phyloP scores from a whole-genome alignment of 192 early-diverging fungal species.

The Lobulomyces angularis region DNA sequence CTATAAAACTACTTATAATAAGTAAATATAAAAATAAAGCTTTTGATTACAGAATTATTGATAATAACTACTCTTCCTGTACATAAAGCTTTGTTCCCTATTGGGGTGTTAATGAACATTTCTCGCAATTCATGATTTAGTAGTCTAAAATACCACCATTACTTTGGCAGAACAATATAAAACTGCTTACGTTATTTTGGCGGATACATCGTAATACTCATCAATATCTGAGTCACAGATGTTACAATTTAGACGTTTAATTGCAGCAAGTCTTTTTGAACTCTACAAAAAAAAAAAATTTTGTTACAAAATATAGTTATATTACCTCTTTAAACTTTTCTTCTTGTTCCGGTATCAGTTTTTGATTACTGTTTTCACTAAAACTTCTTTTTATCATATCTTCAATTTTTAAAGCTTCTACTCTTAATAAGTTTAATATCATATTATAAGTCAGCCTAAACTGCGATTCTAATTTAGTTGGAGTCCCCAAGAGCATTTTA shows the following conservation, averaged over 20 bases:
- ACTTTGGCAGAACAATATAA: too few species aligned
- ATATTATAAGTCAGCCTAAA: constrained; percentile 97
- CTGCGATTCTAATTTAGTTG: constrained; percentile 85
- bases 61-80: constrained; percentile 68
- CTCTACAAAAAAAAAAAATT: constrained; percentile 18
- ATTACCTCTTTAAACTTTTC: constrained; percentile 49
- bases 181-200: constrained; percentile 36
- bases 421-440: constrained; percentile 92
- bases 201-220: constrained; percentile 56
- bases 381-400: constrained; percentile 98
- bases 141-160: too few species aligned
- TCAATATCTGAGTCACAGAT: constrained; percentile 71
- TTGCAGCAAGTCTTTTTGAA: constrained; percentile 41
- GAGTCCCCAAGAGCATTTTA: constrained; percentile 72
- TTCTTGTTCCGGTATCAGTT: constrained; percentile 71
- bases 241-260: constrained; percentile 58
- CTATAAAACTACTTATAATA: constrained; percentile 37
- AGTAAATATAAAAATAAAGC: neutral
- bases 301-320: neutral
- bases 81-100: constrained; percentile 49
- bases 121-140: constrained; percentile 44
- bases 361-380: constrained; percentile 82
- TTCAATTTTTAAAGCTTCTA: constrained; percentile 87
- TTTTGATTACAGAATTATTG: constrained; percentile 39
- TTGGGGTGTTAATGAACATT: constrained; percentile 37